These are phyloP conservation scores for Xerocomus potaroensis DNA, from an alignment of 768 basidiomycete genomes.

Conservation along the genomic window DNA sequence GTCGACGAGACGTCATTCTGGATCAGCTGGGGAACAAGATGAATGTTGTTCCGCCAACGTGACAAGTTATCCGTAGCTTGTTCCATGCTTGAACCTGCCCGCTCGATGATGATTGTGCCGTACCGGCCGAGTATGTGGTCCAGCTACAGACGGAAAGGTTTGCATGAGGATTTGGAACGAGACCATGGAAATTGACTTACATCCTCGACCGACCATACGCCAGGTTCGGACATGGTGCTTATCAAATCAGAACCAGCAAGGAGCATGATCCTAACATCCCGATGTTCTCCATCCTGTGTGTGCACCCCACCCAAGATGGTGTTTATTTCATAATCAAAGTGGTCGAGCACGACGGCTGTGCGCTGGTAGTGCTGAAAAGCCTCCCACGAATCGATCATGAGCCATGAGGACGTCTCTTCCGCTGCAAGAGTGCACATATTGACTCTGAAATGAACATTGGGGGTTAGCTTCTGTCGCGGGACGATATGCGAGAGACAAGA, in stretches of 20 bases:
- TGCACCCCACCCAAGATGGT: constrained; percentile 73
- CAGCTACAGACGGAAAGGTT: constrained; percentile 47
- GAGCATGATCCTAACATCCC: constrained; percentile 82
- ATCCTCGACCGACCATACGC: constrained; percentile 94
- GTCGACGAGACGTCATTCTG: constrained; percentile 98
- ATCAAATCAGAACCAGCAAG: constrained; percentile 98
- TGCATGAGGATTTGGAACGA: constrained; percentile 12
- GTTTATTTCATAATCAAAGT: constrained; percentile 95
- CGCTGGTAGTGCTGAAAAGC: constrained; percentile 92
- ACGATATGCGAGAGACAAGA: not conserved
- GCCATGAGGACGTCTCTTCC: constrained; percentile 86
- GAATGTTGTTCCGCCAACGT: constrained; percentile 78
- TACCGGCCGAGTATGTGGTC: constrained; percentile 95
- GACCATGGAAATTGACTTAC: constrained; percentile 46
- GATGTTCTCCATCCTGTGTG: constrained; percentile 68
- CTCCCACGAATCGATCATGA: constrained; percentile 99
- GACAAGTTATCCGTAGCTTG: constrained; percentile 73
- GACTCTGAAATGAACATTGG: constrained; percentile 49
- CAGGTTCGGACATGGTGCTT: constrained; percentile 96
- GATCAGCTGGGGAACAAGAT: constrained; percentile 89
- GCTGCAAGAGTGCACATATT: constrained; percentile 88
- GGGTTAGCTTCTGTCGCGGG: constrained; percentile 19
- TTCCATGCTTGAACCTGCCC: constrained; percentile 89
- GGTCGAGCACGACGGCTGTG: constrained; percentile 95
- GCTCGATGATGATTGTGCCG: constrained; percentile 92